Conservation (phyloP, 2,329 filamentous ascomycete genomes). For the Phaeosphaeriaceae sp. region DNA sequence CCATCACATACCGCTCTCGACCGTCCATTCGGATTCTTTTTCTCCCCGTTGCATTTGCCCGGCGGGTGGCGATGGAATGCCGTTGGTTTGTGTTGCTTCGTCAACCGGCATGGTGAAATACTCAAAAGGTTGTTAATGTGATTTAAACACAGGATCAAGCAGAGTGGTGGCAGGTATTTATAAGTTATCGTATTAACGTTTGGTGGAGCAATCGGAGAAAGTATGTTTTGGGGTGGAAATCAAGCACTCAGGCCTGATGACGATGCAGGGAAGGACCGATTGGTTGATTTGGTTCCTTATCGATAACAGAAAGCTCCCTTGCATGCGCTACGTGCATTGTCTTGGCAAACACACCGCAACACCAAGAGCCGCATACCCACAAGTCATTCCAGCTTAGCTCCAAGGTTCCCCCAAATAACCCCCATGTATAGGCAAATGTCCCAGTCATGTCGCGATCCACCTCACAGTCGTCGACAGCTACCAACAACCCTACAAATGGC, state of each 20-base stretch:
- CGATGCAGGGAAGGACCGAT: slow-evolving; percentile 10
- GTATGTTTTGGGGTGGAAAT: too few relatives aligned
- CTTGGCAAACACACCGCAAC: neutral
- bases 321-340: slow-evolving; percentile 28
- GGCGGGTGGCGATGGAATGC: slow-evolving; percentile 42
- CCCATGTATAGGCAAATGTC: slow-evolving; percentile 11
- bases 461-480: slow-evolving; percentile 29
- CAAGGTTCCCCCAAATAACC: neutral
- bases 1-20: slow-evolving; percentile 54
- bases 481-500: slow-evolving; percentile 23
- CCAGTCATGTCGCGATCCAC: slow-evolving; percentile 37
- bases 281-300: slow-evolving; percentile 54
- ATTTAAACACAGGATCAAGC: too few relatives aligned
- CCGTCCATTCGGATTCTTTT: slow-evolving; percentile 46
- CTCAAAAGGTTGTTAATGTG: too few relatives aligned
- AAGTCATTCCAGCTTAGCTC: slow-evolving; percentile 2
- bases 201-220: too few relatives aligned
- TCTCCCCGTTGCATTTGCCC: slow-evolving; percentile 42
- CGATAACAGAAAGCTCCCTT: slow-evolving; percentile 25
- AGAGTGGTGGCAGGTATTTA: too few relatives aligned
- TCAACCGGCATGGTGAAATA: slow-evolving; percentile 34
- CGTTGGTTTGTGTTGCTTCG: slow-evolving; percentile 52
- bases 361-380: neutral
- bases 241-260: too few relatives aligned
- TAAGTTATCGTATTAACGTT: too few relatives aligned